Evolutionary conservation across 2,329 filamentous ascomycete genomes (phyloP), one percentile per base, ranked within the genome.

Genomic region (Basipetospora chlamydospora): DNA sequence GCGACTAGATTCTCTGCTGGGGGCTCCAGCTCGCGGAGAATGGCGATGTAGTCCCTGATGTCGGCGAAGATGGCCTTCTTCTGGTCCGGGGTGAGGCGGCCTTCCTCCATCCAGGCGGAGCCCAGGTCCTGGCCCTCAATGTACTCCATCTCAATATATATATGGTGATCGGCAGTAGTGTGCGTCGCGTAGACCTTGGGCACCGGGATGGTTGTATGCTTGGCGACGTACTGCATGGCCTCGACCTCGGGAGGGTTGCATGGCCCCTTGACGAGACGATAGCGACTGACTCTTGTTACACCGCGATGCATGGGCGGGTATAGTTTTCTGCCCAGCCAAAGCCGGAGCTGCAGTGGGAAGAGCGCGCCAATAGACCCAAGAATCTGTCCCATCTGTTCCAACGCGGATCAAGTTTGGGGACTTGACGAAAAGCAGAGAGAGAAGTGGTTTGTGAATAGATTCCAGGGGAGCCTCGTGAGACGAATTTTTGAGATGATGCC

Each of bases 181-280:
- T 52, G 49, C 20, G 49, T 35, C 4, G 40, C 43, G 26, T 49
- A 46, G 16, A 55, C 7, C 22, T 35, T 47, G 16, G 49, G 50
- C 1, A 55, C 35, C 6, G 52, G 51, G 22, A 55, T 43, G 3
- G 35, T 37, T 21, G 50, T 53, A 33, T 52, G 41, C 31, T 31
- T 22, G 26, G 48, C 44, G 36, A 54, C 38, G 33, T 53, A 55
- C 34, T 47, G 45, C 46, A 54, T 48, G 10, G 49, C 51, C 35
- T 52, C 50, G 4, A 53, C 39, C 41, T 54, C 49, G 2, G 46
- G 35, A 5, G 47, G 49, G 13, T 43, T 37, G 37, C 48, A 50
- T 43, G 49, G 51, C 39, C 50, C 49, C 38, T 52, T 52, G 40
- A 52, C 49, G 34, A 53, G 22, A 26, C 50, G 46, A 34, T 49